Evolutionary conservation across 768 basidiomycete species (phyloP), one percentile per base, ranked within the genome.

Genomic region (Pluteus cervinus): DNA sequence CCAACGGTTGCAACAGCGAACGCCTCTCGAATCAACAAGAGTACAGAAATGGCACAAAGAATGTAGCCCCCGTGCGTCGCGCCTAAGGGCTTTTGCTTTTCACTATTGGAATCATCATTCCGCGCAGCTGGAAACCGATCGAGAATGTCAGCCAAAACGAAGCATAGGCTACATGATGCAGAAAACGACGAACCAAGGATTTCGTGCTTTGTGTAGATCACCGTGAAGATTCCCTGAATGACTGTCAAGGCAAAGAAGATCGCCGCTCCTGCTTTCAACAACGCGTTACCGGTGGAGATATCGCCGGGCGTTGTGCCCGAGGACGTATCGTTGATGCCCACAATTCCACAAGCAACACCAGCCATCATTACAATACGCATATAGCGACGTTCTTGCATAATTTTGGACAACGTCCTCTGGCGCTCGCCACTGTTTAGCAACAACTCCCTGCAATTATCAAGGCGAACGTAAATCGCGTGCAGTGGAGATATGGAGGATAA

Each of bases 11-110:
- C 65, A 1, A 53, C 54, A 15, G 53, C 33, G 44, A 63, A 71
- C 2, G 43, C 41, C 38, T 69, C 62, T n/a, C 68, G 58, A 5
- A 68, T 38, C 4, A 71, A 51, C 9, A 70, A 53, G 5, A 69
- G 44, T 1, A 55, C 8, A 1, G 63, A 53, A 22, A 69, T 63
- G n/a, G 50, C 12, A 12, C 46, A 40, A 16, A 69, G 46, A 17
- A 71, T 50, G 14, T 50, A 46, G 8, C 44, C 42, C 2, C 57
- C 62, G 24, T 65, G 46, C 12, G 45, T 50, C 21, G 49, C 42
- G 9, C 61, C 62, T n/a, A 56, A 49, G 8, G 37, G 29, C 15
- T 24, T 33, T 11, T 33, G 37, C 28, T 9, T n/a, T n/a, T n/a
- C n/a, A n/a, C n/a, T n/a, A n/a, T n/a, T n/a, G n/a, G n/a, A n/a